Base-by-base conservation (phyloP, 2,329 filamentous ascomycete genomes). In the Hymenoscyphus albidus region DNA sequence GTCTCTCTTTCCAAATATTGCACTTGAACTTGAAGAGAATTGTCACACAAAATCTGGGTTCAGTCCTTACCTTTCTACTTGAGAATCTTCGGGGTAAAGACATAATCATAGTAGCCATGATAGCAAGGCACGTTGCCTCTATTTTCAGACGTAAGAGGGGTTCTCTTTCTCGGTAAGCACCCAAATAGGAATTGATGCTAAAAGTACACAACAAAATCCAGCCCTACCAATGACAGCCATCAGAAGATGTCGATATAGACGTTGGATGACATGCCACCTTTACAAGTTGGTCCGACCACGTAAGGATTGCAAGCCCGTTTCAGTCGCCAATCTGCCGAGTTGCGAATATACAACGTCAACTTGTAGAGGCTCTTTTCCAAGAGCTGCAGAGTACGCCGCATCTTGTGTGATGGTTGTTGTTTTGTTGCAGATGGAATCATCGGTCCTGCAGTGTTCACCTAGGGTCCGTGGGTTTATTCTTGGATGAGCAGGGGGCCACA, bases 101-200 rank as follows among this genome's bases (percentile, higher is more conserved):
- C 16, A 27, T 61, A 16, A 32, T 27, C 18, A 42, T 22, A 38
- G 32, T 58, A 16, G 56, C 54, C 18, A 55, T 57, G 31, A 57
- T 57, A 48, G 35, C 35, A 38, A 38, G 51, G 42, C 44, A 40
- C 35, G 42, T 55, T 61, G 35, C 48, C 44, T 51, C 62, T 64
- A 64, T 64, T 64, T 64, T 32, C 58, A 64, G 62, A 64, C 31
- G 35, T 42, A 35, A 62, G 31, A 35, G 54, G 61, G 58, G 40
- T 55, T 57, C 18, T 39, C 27, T 42, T 38, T 61, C 58, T 38
- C 44, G 54, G 58, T 60, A 48, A 64, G 62, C 42, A 42, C 58
- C 51, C 38, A 57, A 64, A 64, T 27, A 40, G 44, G 51, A 56
- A 38, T 22, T 64, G 62, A 60, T 61, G 48, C 58, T 61, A 61